Base-by-base conservation (phyloP, 495 filamentous ascomycete species). In the Neurospora sp. region DNA sequence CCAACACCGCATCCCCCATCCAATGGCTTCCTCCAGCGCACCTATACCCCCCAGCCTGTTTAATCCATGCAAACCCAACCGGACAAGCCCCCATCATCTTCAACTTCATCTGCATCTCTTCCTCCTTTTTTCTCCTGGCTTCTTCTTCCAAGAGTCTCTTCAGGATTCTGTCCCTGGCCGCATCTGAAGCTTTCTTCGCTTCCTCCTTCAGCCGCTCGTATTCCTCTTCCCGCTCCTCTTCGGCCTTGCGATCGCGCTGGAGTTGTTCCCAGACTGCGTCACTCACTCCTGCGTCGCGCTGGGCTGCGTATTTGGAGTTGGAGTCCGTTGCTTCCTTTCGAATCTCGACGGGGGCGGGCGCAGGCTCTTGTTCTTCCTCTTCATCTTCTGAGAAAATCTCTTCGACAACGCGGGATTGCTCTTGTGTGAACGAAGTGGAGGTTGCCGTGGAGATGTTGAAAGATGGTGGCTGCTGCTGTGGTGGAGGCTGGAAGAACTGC, bases 241-340 rank as follows among this genome's bases (percentile, higher is more conserved):
- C 79, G 1, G 78, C 81, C 3, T 79, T 72, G 44, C 82, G 84
- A 79, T 89, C 87, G 0, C 71, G 76, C 73, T 89, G 82, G 1
- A 93, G 84, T 70, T 88, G 86, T 18, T 82, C 74, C 90, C 91
- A 92, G n/a, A 87, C 80, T 4, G 76, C 87, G 74, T 92, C 89
- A 27, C 83, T 82, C 0, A 92, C 89, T 3, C 89, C 88, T 0
- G 80, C 74, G 59, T 92, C 91, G 27, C 90, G 83, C 18, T 44
- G n/a, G n/a, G n/a, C n/a, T n/a, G n/a, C n/a, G n/a, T n/a, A n/a
- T n/a, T n/a, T n/a, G n/a, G n/a, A n/a, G n/a, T n/a, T n/a, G n/a
- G n/a, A n/a, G n/a, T n/a, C n/a, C n/a, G n/a, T n/a, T n/a, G n/a
- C n/a, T n/a, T n/a, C n/a, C n/a, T n/a, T n/a, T n/a, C n/a, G n/a